Evolutionary conservation across 129 eudicot genomes (phyloP), one percentile per base, ranked within the genome.

Genomic region (Logfia minima): DNA sequence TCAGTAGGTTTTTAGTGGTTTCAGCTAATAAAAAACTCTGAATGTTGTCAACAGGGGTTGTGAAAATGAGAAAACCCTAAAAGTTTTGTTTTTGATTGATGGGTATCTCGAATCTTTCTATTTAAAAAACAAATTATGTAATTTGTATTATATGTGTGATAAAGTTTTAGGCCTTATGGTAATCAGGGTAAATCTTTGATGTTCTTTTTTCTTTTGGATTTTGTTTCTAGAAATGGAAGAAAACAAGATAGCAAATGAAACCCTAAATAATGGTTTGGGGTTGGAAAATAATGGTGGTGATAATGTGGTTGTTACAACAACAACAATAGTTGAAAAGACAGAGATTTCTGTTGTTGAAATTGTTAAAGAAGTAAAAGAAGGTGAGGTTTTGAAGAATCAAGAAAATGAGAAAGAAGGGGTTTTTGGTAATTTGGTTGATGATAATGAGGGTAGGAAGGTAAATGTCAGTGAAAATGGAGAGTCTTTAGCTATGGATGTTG

Each of bases 171-270:
- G 23, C 55, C 3, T 48, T 14, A 48, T 1, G 55, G 6, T 48
- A 48, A 14, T 11, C 4, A 48, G 55, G 55, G 55, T 48, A 48
- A 48, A 21, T 8, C 14, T 2, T 22, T 58, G 9, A 58, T 58
- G 28, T 21, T 0, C 6, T 58, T 58, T 58, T 58, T 6, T 17
- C 7, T 24, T 58, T 10, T 71, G 37, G 24, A 39, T 17, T 61
- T 62, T 55, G 58, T 76, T 77, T 55, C 78, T 6, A 77, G 82
- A 78, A 60, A 83, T 83, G 87, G 87, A 71, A 77, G 89, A 24
- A 23, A 76, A 74, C 63, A 58, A 32, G 70, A 19, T 58, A 17
- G 43, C 26, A 18, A 21, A 26, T 53, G 61, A 81, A 78, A 75
- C 83, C 82, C 75, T 81, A 71, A 48, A 70, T 28, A 32, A 0